Percentiles rank a stretch among this genome's conserved stretches.
phyloP scores from a whole-genome alignment of 495 filamentous ascomycete genomes.

The Rusavskia elegans region DNA sequence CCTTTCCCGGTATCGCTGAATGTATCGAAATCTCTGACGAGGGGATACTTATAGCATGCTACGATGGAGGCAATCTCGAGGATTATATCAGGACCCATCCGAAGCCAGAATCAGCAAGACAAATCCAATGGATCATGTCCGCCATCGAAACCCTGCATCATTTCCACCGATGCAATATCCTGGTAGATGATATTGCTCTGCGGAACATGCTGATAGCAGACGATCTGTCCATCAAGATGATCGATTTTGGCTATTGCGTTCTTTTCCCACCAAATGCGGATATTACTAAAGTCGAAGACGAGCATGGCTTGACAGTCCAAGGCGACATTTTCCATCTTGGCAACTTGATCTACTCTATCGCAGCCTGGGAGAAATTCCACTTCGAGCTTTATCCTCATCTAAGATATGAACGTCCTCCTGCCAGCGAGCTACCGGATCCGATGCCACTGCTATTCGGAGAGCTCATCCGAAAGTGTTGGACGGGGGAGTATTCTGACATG shows the following conservation, averaged over 20 bases:
- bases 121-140: conserved; percentile 2
- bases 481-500: not conserved
- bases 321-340: conserved; percentile 4
- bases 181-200: conserved; percentile 3
- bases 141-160: not conserved
- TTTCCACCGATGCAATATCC: conserved; percentile 1
- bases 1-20: not conserved
- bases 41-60: conserved; percentile 1
- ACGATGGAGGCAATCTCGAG: conserved; percentile 1
- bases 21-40: conserved; percentile 1
- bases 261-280: not conserved
- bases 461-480: conserved; percentile 2
- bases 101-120: not conserved
- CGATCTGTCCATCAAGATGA: conserved; percentile 5
- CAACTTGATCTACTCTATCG: conserved; percentile 4
- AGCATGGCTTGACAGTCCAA: conserved; percentile 1
- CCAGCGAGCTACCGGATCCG: not conserved
- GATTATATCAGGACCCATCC: not conserved
- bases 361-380: not conserved
- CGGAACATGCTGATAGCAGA: conserved; percentile 4
- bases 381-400: not conserved
- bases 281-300: not conserved
- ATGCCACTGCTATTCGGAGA: not conserved
- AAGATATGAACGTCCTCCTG: not conserved
- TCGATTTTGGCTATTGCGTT: conserved; percentile 4